Base-by-base conservation (phyloP, 2,329 filamentous ascomycete genomes). In the Beauveria medogensis region DNA sequence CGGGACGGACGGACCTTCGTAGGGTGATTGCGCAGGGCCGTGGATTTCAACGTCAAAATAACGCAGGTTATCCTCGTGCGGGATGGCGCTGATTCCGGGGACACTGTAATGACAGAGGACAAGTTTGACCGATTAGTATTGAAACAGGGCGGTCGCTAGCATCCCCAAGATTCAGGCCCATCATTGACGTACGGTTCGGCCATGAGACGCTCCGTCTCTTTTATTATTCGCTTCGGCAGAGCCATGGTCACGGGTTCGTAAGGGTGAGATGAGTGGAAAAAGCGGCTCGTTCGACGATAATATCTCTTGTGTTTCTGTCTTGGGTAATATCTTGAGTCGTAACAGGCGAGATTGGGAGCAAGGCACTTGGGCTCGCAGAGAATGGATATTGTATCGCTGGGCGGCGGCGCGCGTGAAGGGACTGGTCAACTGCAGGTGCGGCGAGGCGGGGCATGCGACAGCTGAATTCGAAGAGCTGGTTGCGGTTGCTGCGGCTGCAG, bases 21-120 rank as follows among this genome's bases (percentile, higher is more conserved):
- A 97, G 63, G 94, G 94, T 61, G 93, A 97, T 71, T 92, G 89
- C 44, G 88, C 86, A 24, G 93, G 93, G 6, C 93, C 93, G 72
- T 97, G 88, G 72, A 99, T 97, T 69, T 90, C 91, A 67, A 99
- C 95, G 74, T 99, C 95, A 70, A 99, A 99, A 77, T 99, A 99
- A 68, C 94, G 86, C 62, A 97, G 84, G 77, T 99, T 99, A 69
- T 99, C 94, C 69, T 97, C 92, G 74, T 97, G 94, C 54, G 95
- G 95, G 57, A 95, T 82, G 55, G 94, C 94, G 70, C 91, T 96
- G 77, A 99, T 99, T 64, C 94, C 94, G 34, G 93, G 92, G 37
- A 99, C 94, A 65, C 92, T 97, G 70, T 63, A 64, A 34, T 3
- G 22, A 26, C 16, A 52, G 12, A 16, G 30, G 26, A 12, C 14